A percentile compares a stretch with the other conserved stretches of the same genome.
phyloP scores from a whole-genome alignment of 106 monocot species.

The Alisma plantagoaquatica region DNA sequence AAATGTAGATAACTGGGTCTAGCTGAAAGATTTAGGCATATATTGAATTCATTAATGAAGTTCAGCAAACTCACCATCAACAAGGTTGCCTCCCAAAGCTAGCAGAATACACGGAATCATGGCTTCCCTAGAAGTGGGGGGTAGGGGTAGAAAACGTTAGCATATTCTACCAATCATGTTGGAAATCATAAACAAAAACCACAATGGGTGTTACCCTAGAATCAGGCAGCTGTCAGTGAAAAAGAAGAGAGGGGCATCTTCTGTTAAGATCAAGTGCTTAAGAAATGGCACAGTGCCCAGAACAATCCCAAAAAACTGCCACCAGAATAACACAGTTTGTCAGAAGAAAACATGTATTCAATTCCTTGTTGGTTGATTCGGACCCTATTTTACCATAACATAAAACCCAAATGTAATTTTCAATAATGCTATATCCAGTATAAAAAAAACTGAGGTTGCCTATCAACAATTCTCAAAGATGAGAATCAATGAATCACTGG shows the following conservation, averaged over 20 bases:
- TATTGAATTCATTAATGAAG: neutral
- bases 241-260: constrained; percentile 89
- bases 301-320: constrained; percentile 66
- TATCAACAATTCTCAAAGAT: no score
- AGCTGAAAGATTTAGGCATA: neutral
- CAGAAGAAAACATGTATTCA: neutral
- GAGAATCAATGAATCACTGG: no score
- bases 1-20: no score
- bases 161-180: neutral
- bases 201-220: constrained; percentile 73
- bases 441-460: neutral
- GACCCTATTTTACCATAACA: neutral
- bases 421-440: neutral
- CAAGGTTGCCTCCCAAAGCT: constrained; percentile 87
- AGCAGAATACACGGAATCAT: constrained; percentile 99
- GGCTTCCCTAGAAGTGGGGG: neutral
- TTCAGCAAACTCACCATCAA: neutral
- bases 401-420: constrained; percentile 3
- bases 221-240: constrained; percentile 97
- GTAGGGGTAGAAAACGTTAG: neutral
- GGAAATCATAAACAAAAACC: no score
- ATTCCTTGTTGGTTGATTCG: no score
- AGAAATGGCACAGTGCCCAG: constrained; percentile 79
- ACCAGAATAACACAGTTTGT: constrained; percentile 1
- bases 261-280: constrained; percentile 67